Conservation (phyloP, 345 rosid species). For the Pistacia atlantica region DNA sequence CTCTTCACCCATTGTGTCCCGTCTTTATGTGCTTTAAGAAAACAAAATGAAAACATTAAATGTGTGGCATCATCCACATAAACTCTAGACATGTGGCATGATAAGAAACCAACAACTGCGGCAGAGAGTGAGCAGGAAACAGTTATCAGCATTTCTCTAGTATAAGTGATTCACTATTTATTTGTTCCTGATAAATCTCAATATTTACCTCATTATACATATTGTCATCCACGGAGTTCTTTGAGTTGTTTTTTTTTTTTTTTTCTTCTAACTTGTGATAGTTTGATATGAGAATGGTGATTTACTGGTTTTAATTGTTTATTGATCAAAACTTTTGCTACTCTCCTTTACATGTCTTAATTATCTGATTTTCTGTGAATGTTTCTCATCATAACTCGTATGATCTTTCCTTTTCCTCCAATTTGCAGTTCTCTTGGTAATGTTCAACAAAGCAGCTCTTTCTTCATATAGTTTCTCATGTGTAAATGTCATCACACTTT, state of each 20-base stretch:
- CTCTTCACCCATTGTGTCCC: neutral
- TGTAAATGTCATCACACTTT: conserved; percentile 67
- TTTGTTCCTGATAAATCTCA: neutral
- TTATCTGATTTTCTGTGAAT: neutral
- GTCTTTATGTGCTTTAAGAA: neutral
- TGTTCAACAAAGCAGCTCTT: conserved; percentile 78
- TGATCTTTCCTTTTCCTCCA: conserved; percentile 9
- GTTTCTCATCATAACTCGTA: neutral
- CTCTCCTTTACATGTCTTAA: neutral
- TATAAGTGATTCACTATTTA: too few relatives aligned
- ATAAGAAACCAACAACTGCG: too few relatives aligned
- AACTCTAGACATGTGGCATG: too few relatives aligned
- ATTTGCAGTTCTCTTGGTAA: conserved; percentile 65
- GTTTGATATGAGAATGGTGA: neutral
- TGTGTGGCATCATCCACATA: too few relatives aligned
- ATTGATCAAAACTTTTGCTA: neutral
- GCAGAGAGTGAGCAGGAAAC: too few relatives aligned
- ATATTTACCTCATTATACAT: neutral
- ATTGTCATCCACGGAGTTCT: neutral
- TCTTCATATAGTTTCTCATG: conserved; percentile 64
- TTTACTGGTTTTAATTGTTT: conserved; percentile 1
- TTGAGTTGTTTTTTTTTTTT: neutral
- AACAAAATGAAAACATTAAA: too few relatives aligned
- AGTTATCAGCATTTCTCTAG: too few relatives aligned
- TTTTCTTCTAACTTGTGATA: neutral